Evolutionary conservation across 1,284 basidiomycete genomes (phyloP).

Genomic region (Entoloma clypeatum): DNA sequence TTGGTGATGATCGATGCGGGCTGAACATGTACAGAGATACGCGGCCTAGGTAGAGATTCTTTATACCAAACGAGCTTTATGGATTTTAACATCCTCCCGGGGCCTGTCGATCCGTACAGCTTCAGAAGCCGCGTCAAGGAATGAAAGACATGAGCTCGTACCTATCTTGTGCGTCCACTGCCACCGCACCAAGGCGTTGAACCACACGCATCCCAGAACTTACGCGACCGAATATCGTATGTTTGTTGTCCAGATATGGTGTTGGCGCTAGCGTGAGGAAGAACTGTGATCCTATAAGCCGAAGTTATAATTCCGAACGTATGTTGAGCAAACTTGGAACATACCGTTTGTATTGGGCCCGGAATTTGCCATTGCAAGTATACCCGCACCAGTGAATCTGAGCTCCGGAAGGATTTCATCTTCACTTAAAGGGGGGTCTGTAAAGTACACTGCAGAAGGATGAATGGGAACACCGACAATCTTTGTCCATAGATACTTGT

Average conservation of each 20-base stretch:
- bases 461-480: slow-evolving; percentile 53
- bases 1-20: too few species aligned
- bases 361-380: slow-evolving; percentile 95
- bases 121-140: slow-evolving; percentile 10
- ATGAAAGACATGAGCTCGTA: slow-evolving; percentile 31
- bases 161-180: slow-evolving; percentile 76
- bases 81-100: slow-evolving; percentile 75
- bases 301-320: slow-evolving; percentile 8
- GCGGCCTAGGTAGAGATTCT: too few species aligned
- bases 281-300: slow-evolving; percentile 80
- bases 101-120: slow-evolving; percentile 46
- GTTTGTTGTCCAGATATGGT: slow-evolving; percentile 89
- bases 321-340: too few species aligned
- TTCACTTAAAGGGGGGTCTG: slow-evolving; percentile 43
- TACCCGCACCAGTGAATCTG: slow-evolving; percentile 93
- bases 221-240: slow-evolving; percentile 91
- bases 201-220: slow-evolving; percentile 84
- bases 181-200: slow-evolving; percentile 77
- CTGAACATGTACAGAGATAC: too few species aligned
- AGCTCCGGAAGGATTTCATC: slow-evolving; percentile 87
- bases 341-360: slow-evolving; percentile 91
- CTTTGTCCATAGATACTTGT: slow-evolving; percentile 91
- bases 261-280: slow-evolving; percentile 89
- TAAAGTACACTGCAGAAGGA: not conserved
- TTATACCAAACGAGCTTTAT: slow-evolving; percentile 66